Evolutionary conservation across 148 eudicot species (phyloP).

Genomic region (Salicornia ramosissima): DNA sequence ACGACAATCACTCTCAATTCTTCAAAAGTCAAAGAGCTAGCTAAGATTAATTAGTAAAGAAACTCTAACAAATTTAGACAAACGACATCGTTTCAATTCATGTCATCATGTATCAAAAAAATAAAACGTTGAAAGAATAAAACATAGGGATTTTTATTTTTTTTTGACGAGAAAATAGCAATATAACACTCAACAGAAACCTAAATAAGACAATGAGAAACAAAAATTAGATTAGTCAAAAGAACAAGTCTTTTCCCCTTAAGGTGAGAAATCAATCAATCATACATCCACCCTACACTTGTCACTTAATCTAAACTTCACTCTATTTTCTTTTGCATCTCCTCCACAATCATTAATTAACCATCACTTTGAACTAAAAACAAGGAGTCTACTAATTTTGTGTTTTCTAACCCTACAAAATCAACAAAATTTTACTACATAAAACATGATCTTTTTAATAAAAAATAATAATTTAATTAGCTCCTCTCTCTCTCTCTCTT

Average conservation of each 20-base stretch:
- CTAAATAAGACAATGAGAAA: background rate
- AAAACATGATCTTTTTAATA: conserved; percentile 23
- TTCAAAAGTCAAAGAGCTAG: no score
- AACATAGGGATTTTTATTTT: no score
- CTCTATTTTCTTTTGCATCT: conserved; percentile 42
- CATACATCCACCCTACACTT: conserved; percentile 54
- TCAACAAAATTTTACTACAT: conserved; percentile 42
- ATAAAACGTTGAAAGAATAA: no score
- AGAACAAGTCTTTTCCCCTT: conserved; percentile 41
- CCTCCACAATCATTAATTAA: conserved; percentile 27
- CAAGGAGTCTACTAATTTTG: conserved; percentile 41
- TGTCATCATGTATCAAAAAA: no score
- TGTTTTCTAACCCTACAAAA: conserved; percentile 48
- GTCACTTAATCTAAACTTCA: conserved; percentile 49
- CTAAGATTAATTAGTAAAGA: no score
- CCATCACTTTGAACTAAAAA: conserved; percentile 67
- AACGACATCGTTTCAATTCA: no score
- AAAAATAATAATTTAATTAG: no score
- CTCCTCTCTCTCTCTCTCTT: background rate
- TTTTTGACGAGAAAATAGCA: no score
- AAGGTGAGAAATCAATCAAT: conserved; percentile 15
- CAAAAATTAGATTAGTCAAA: background rate
- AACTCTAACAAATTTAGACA: no score
- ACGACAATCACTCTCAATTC: no score
- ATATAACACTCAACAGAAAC: background rate